Base-by-base conservation (phyloP, 2,329 filamentous ascomycete genomes). In the Trichophyton rubrum region DNA sequence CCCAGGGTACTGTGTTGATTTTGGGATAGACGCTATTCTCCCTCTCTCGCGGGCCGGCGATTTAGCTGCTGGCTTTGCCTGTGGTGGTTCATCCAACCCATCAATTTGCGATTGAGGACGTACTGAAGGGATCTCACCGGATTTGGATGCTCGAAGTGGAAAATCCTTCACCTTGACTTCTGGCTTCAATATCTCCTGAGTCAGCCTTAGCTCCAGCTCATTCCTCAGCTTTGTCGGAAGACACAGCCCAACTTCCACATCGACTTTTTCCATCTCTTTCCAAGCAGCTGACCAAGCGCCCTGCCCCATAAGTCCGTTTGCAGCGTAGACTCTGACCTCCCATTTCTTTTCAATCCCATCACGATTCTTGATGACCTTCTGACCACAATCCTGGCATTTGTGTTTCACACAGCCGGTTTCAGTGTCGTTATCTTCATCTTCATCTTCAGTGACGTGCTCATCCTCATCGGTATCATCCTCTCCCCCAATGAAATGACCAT, bases 261-360 rank as follows among this genome's bases (percentile, higher is more conserved):
- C 93, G 0, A 97, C 89, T n/a, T 92, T 83, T 75, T 99, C 93
- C 93, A 99, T 99, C 73, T 97, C 92, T 66, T 84, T 88, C 92
- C 92, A 99, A 62, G 89, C 92, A 1, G 91, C 91, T 3, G 84
- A 83, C 93, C 93, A 99, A 0, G 93, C 92, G 0, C 90, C 90
- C 3, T 89, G 86, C 62, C 85, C 84, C 89, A 99, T 95, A 56
- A 97, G 77, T 0, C 93, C 93, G 72, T 97, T 99, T 59, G 90
- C 92, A 0, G 93, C 93, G 69, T 92, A 99, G 0, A 97, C 86
- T 69, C 90, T 93, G 71, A 97, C 79, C 72, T 73, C 79, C 75
- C 70, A 86, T 75, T 75, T 84, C 71, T 65, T 81, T 71, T 72
- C 80, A 68, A 57, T 78, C 70, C 68, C 77, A 63, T 69, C 61